Conservation (phyloP, 352 stramenopile genomes). For the Phytophthora rubi region DNA sequence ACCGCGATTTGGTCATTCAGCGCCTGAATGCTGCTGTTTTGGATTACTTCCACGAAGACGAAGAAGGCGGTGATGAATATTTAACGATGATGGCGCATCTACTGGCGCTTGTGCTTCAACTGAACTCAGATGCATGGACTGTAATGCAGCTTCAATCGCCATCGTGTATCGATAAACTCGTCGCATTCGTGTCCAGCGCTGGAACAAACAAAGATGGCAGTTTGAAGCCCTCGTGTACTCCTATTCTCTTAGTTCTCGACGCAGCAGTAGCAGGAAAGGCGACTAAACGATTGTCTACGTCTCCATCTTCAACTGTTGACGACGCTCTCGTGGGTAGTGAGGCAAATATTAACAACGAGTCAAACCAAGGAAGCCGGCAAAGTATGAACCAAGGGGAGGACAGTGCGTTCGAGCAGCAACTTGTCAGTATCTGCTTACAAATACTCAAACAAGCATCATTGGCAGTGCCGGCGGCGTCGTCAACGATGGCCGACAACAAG, state of each 20-base stretch:
- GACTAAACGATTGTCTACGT: slow-evolving; percentile 22
- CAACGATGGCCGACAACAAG: slow-evolving; percentile 16
- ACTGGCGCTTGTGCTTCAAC: slow-evolving; percentile 72
- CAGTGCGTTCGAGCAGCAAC: slow-evolving; percentile 39
- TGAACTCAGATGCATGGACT: slow-evolving; percentile 50
- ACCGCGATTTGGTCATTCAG: slow-evolving; percentile 59
- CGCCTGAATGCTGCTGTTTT: slow-evolving; percentile 61
- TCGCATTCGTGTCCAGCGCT: slow-evolving; percentile 42
- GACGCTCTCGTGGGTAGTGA: slow-evolving; percentile 15
- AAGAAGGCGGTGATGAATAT: slow-evolving; percentile 39
- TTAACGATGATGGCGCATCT: slow-evolving; percentile 70
- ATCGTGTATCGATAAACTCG: slow-evolving; percentile 57
- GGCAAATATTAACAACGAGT: slow-evolving; percentile 18
- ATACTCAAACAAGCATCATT: slow-evolving; percentile 34
- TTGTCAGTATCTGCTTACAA: slow-evolving; percentile 49
- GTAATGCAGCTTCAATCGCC: slow-evolving; percentile 49
- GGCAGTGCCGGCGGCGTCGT: slow-evolving; percentile 5
- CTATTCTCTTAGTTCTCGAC: slow-evolving; percentile 72
- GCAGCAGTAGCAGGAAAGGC: slow-evolving; percentile 46
- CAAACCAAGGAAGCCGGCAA: slow-evolving; percentile 17
- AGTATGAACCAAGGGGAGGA: slow-evolving; percentile 9
- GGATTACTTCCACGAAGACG: slow-evolving; percentile 40
- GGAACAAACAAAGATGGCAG: slow-evolving; percentile 3
- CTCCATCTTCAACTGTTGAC: slow-evolving; percentile 18
- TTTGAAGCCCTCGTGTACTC: slow-evolving; percentile 53